Evolutionary conservation across 352 stramenopile genomes (phyloP), one percentile per base, ranked within the genome.

Genomic region (Pythium monospermum): DNA sequence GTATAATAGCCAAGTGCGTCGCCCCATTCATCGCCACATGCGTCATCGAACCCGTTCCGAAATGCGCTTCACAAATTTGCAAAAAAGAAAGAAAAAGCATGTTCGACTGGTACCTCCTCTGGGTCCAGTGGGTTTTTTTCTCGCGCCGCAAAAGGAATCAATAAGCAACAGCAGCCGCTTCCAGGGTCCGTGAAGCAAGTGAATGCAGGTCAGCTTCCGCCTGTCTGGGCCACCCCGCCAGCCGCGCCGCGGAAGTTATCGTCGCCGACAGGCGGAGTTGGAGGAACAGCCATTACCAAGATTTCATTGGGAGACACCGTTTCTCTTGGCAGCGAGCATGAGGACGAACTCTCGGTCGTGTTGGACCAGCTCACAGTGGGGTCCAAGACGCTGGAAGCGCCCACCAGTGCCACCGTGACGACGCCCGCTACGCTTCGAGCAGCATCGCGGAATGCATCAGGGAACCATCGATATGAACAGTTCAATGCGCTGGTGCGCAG

Each of bases 11-110:
- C 27, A 6, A 48, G 41, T 16, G 41, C 41, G 41, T n/a, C n/a
- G n/a, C n/a, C n/a, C n/a, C n/a, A n/a, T n/a, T n/a, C n/a, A n/a
- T 48, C 41, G 25, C 53, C 48, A 12, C 56, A 47, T 18, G 58
- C 57, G 23, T 82, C 73, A 31, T 81, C 74, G 10, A 90, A 87
- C 50, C 72, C 74, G 33, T 90, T 92, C 49, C 80, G 80, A 49
- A 85, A 73, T 47, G 82, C 76, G 38, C 62, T 92, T 44, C 77
- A 92, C 64, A 92, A 92, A 46, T 87, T 92, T 40, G 47, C 84
- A 49, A 92, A 90, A 63, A 83, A 90, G 44, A 86, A 92, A 51
- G 64, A 86, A 23, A 60, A 73, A 16, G 57, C 57, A 7, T 31
- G 40, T 5, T 51, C 52, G 36, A 44, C 85, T 12, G 53, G 59